Evolutionary conservation across 257 asterid species (phyloP), one percentile per base, ranked within the genome.

Genomic region (Solanum medicagineum): DNA sequence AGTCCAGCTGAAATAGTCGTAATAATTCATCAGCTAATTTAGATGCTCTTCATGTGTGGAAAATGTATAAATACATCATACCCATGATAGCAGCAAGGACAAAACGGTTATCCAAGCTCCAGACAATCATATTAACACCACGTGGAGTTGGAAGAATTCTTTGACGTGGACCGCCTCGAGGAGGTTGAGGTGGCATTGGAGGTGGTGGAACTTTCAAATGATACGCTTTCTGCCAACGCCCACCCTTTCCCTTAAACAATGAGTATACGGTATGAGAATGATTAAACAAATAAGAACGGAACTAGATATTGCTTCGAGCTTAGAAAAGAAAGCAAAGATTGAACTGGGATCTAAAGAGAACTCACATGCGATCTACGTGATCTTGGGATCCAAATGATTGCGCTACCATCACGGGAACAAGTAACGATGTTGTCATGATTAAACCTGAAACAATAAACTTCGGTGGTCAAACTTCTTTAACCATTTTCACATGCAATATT

Each of bases 21-120:
- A 77, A 26, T 14, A 10, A 19, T 51, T 51, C 20, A 6, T 51
- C 47, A 51, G 63, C 45, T 51, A 51, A 51, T 53, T 77, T 77
- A 26, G 83, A 51, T 77, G 26, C 47, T 26, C 42, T 51, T 36
- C 63, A 77, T 29, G 62, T 26, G 26, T 1, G 26, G 45, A 77
- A 77, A 83, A 85, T 74, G 85, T 44, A 87, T 70, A 85, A 86
- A 69, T 65, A 81, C 77, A 83, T 63, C 92, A 80, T 91, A 97
- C 99, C 99, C 99, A 95, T 97, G 57, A 97, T 97, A 91, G 99
- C 99, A 85, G 99, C 99, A 85, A 97, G 99, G 79, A 97, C 99
- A 88, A 94, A 97, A 56, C 99, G 99, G 88, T 97, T 97, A 90
- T 97, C 99, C 87, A 97, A 90, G 87, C 99, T 97, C 99, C 99